These are phyloP conservation scores for Cicer cuneatum DNA, from an alignment of 306 rosid genomes.

Conservation along the genomic window DNA sequence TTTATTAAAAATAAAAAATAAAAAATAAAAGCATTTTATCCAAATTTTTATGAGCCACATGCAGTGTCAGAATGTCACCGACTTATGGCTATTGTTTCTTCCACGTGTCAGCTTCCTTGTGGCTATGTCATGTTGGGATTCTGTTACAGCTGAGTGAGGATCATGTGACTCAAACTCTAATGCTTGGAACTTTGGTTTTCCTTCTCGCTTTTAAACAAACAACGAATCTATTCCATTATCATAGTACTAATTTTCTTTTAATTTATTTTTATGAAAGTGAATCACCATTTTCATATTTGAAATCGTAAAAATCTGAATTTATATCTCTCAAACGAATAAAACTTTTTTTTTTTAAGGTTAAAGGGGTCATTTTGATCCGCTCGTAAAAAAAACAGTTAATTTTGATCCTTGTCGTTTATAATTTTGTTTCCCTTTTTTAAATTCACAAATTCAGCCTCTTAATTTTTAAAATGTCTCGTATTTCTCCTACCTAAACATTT, in stretches of 20 bases:
- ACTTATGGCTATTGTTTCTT: background rate
- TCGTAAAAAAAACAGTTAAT: too few species aligned
- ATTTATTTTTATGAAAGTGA: background rate
- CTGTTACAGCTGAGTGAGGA: slow-evolving; percentile 18
- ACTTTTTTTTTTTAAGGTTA: too few species aligned
- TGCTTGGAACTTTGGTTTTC: slow-evolving; percentile 39
- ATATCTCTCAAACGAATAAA: too few species aligned
- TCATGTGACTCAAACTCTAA: background rate
- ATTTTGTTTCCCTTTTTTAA: too few species aligned
- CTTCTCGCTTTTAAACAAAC: slow-evolving; percentile 13
- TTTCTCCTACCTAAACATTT: too few species aligned
- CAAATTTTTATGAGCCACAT: background rate
- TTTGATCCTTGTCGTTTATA: too few species aligned
- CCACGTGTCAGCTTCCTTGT: slow-evolving; percentile 43
- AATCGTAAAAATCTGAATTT: too few species aligned
- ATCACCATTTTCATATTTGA: background rate
- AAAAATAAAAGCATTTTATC: too few species aligned
- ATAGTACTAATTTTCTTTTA: background rate
- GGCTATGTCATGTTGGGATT: slow-evolving; percentile 23
- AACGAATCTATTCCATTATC: slow-evolving; percentile 12
- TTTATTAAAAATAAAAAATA: too few species aligned
- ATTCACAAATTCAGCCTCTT: too few species aligned
- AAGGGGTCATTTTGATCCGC: too few species aligned
- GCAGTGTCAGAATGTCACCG: slow-evolving; percentile 2
- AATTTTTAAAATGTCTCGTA: too few species aligned